A percentile compares a stretch with the other conserved stretches of the same genome.
Evolutionary conservation across 228 moss, liverwort and hornwort species (phyloP).

Genomic region (Sphagnum fallax): DNA sequence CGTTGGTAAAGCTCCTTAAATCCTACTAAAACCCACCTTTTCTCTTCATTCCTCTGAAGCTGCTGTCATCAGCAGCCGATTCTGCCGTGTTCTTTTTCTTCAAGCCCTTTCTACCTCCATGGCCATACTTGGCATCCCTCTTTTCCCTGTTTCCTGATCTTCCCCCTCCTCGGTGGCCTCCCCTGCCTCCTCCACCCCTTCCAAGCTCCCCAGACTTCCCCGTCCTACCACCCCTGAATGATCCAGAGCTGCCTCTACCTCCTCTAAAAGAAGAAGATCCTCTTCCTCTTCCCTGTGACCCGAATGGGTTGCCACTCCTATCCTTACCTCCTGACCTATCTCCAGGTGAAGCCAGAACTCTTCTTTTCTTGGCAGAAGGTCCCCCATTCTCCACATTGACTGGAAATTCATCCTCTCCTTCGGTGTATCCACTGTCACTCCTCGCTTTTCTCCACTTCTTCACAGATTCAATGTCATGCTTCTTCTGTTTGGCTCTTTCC

Average conservation of each 20-base stretch:
- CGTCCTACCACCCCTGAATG: slow-evolving; percentile 8
- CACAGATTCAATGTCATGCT: slow-evolving; percentile 83
- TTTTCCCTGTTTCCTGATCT: slow-evolving; percentile 40
- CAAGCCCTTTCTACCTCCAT: slow-evolving; percentile 65
- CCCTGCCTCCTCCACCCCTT: slow-evolving; percentile 4
- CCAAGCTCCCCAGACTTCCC: slow-evolving; percentile 3
- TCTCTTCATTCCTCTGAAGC: slow-evolving; percentile 41
- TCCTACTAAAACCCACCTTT: slow-evolving; percentile 14
- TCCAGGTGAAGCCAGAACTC: slow-evolving; percentile 35
- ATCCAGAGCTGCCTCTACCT: slow-evolving; percentile 4
- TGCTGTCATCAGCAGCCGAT: slow-evolving; percentile 74
- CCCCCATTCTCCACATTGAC: slow-evolving; percentile 45
- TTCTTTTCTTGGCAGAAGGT: slow-evolving; percentile 32
- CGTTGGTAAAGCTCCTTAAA: too few relatives aligned
- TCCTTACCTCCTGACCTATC: slow-evolving; percentile 35
- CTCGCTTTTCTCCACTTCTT: slow-evolving; percentile 95
- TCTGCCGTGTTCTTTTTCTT: slow-evolving; percentile 63
- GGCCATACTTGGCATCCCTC: slow-evolving; percentile 71
- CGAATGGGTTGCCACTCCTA: slow-evolving; percentile 13
- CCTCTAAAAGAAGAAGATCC: slow-evolving; percentile 1
- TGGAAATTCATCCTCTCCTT: slow-evolving; percentile 67
- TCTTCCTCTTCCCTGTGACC: slow-evolving; percentile 1
- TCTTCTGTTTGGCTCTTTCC: slow-evolving; percentile 90
- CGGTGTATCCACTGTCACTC: slow-evolving; percentile 65
- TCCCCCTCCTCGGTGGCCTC: slow-evolving; percentile 24